Evolutionary conservation across 108 stramenopile species (phyloP).

Genomic region (Cyclotella atomus): DNA sequence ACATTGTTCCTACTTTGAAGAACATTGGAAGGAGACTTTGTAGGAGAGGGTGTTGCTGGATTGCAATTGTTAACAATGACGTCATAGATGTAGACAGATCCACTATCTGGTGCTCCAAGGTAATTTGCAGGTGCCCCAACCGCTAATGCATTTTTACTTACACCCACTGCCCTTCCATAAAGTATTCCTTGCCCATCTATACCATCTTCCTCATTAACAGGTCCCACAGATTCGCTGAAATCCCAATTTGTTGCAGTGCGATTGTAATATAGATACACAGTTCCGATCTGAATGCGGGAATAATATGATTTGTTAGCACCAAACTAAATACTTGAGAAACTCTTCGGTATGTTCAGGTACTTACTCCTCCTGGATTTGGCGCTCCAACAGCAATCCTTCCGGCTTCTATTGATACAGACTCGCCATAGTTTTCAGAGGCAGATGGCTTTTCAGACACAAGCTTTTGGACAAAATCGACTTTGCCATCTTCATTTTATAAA

Average conservation of each 20-base stretch:
- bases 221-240: conserved; percentile 3
- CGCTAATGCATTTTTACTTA: conserved; percentile 3
- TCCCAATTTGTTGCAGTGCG: not conserved
- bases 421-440: conserved; percentile 3
- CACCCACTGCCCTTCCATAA: conserved; percentile 5
- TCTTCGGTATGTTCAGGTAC: not conserved
- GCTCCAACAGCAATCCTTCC: conserved; percentile 21
- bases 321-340: not conserved
- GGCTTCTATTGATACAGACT: conserved; percentile 11
- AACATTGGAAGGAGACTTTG: not conserved
- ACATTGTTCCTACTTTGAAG: not conserved
- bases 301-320: not conserved
- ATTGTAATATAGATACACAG: conserved; percentile 11
- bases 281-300: not conserved
- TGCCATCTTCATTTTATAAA: not conserved
- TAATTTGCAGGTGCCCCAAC: conserved; percentile 18
- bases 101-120: conserved; percentile 11
- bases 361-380: not conserved
- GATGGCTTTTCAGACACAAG: not conserved
- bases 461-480: conserved; percentile 10
- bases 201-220: conserved; percentile 3
- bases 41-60: not conserved
- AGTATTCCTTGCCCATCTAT: conserved; percentile 1
- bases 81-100: conserved; percentile 15
- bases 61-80: not conserved